These are phyloP conservation scores for Phellopilus nigrolimitatus DNA, from an alignment of 1,284 basidiomycete genomes.

Conservation along the genomic window DNA sequence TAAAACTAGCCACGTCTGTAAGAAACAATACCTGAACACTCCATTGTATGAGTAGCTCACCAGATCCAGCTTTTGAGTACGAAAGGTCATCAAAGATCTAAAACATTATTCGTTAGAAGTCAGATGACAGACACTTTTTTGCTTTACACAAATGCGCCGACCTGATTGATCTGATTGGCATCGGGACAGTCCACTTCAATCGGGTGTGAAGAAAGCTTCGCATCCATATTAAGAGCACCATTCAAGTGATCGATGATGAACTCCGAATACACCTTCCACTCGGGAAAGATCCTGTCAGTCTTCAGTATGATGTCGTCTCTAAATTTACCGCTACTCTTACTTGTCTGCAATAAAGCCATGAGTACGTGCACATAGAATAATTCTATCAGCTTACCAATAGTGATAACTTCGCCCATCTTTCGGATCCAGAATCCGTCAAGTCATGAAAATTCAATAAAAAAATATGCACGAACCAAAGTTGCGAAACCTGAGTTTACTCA, in stretches of 20 bases:
- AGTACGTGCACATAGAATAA: neutral
- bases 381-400: conserved; percentile 56
- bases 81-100: conserved; percentile 85
- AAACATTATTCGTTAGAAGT: no score
- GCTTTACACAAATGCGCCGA: no score
- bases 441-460: no score
- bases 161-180: conserved; percentile 82
- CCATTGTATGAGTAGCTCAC: conserved; percentile 36
- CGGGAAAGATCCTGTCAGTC: conserved; percentile 61
- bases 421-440: neutral
- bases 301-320: conserved; percentile 17
- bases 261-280: conserved; percentile 69
- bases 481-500: conserved; percentile 83
- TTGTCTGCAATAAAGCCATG: conserved; percentile 38
- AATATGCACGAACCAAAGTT: conserved; percentile 49
- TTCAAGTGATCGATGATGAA: conserved; percentile 64
- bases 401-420: conserved; percentile 88
- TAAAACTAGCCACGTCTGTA: conserved; percentile 57
- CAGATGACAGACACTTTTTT: no score
- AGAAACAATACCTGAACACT: neutral
- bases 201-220: conserved; percentile 89
- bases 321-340: conserved; percentile 28
- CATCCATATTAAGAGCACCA: conserved; percentile 76
- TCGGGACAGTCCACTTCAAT: conserved; percentile 92
- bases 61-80: conserved; percentile 83